Evolutionary conservation across 2,329 filamentous ascomycete genomes (phyloP).

Genomic region (Rutstroemia sp.): DNA sequence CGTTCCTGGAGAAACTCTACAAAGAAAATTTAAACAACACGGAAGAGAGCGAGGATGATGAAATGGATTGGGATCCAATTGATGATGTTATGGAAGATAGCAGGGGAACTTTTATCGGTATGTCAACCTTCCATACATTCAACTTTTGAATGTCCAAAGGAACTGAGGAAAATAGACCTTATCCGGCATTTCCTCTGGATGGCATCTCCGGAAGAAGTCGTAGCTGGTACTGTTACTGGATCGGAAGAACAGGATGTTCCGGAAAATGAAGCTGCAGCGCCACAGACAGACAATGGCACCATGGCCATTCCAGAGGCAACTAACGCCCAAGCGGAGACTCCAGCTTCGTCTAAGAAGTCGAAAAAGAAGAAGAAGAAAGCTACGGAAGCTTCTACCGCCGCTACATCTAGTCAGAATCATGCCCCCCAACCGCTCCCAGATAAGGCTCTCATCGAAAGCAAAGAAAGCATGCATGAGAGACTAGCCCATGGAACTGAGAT

Average conservation of each 20-base stretch:
- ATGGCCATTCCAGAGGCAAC: background rate
- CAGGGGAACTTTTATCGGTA: conserved; percentile 32
- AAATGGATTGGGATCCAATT: conserved; percentile 40
- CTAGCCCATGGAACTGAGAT: conserved; percentile 34
- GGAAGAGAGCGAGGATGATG: conserved; percentile 26
- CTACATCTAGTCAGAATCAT: conserved; percentile 3
- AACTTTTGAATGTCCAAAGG: background rate
- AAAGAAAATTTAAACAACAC: conserved; percentile 33
- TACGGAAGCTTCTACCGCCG: conserved; percentile 9
- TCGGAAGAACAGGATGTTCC: background rate
- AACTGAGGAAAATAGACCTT: conserved; percentile 8
- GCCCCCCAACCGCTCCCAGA: conserved; percentile 24
- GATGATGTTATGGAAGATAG: conserved; percentile 40
- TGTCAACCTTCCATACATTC: conserved; percentile 20
- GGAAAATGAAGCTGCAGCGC: background rate
- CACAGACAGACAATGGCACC: background rate
- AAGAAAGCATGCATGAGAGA: conserved; percentile 33
- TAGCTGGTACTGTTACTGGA: background rate
- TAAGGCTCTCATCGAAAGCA: conserved; percentile 37
- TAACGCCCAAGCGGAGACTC: background rate
- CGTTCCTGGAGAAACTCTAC: conserved; percentile 37
- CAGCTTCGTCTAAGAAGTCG: conserved; percentile 11
- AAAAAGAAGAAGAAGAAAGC: conserved; percentile 32
- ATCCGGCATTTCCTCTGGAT: conserved; percentile 18
- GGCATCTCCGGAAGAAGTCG: background rate